These are phyloP conservation scores for Epichloe baconii DNA, from an alignment of 2,329 filamentous ascomycete species.

Conservation along the genomic window DNA sequence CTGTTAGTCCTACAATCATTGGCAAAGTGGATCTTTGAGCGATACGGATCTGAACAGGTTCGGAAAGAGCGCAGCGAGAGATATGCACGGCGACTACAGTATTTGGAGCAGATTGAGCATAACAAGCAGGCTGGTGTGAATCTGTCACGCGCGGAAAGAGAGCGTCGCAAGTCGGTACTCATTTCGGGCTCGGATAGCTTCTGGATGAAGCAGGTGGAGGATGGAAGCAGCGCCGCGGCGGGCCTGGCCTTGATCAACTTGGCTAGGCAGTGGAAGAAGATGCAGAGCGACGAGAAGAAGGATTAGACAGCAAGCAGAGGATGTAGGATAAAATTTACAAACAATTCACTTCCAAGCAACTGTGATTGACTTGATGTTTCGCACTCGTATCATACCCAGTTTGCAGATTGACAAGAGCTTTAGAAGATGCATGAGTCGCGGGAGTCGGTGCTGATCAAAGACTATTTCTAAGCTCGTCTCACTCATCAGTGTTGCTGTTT, in stretches of 20 bases:
- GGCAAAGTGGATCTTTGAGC: conserved; percentile 23
- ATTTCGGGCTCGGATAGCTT: conserved; percentile 21
- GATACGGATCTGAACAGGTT: conserved; percentile 27
- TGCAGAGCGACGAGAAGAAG: background rate
- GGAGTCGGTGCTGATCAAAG: no score
- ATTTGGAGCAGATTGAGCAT: conserved; percentile 28
- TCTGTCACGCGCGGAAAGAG: conserved; percentile 22
- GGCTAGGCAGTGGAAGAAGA: conserved; percentile 12
- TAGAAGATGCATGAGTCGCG: no score
- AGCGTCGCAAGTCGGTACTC: conserved; percentile 25
- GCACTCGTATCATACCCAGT: no score
- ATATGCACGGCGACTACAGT: conserved; percentile 23
- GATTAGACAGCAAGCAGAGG: background rate
- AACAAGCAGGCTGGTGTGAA: conserved; percentile 20
- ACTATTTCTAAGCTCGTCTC: no score
- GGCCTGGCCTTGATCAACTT: conserved; percentile 22
- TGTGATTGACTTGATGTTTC: no score
- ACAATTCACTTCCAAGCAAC: no score
- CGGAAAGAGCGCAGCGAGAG: conserved; percentile 25
- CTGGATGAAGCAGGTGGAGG: conserved; percentile 29
- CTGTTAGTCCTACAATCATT: conserved; percentile 47
- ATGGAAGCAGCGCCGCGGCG: conserved; percentile 22
- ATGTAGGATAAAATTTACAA: no score
- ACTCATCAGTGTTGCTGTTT: no score
- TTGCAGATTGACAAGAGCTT: no score